A percentile compares a stretch with the other conserved stretches of the same genome.
These are phyloP conservation scores for Tulasnella sp. DNA, from an alignment of 768 basidiomycete species.

Conservation along the genomic window DNA sequence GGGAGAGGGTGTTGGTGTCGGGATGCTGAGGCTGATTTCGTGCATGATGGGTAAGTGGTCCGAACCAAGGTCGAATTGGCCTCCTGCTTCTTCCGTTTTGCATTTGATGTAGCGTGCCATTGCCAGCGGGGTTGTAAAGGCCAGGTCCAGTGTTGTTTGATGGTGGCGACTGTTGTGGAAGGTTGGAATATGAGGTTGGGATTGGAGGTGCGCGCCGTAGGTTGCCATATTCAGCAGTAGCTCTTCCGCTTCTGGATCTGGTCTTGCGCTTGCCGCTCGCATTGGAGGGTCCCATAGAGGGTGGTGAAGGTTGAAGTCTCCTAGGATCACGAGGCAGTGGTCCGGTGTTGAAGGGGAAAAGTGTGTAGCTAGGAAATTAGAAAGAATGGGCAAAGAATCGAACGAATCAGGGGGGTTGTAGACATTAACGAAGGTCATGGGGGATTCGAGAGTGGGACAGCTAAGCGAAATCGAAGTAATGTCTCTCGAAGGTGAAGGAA, in stretches of 20 bases:
- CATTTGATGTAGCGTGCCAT: neutral
- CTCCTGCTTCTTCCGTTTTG: neutral
- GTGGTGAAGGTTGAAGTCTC: slow-evolving; percentile 13
- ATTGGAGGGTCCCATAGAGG: slow-evolving; percentile 14
- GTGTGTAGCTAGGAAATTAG: neutral
- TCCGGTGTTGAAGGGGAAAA: no score
- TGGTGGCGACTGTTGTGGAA: no score
- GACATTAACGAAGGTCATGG: slow-evolving; percentile 14
- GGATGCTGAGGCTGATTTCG: neutral
- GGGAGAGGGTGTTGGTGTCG: no score
- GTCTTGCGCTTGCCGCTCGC: neutral
- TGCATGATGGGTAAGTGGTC: neutral
- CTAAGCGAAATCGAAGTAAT: neutral
- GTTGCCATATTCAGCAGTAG: neutral
- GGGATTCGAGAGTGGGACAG: slow-evolving; percentile 1
- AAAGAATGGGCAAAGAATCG: neutral
- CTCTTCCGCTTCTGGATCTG: neutral
- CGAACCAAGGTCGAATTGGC: neutral
- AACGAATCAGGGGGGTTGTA: slow-evolving; percentile 12
- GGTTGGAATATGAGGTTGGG: slow-evolving; percentile 4
- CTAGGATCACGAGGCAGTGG: neutral
- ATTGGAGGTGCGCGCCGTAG: slow-evolving; percentile 5
- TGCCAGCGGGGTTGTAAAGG: neutral
- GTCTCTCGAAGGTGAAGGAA: neutral
- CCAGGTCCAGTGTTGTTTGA: neutral